These are phyloP conservation scores for Sonneratia caseolaris DNA, from an alignment of 345 rosid species.

Conservation along the genomic window DNA sequence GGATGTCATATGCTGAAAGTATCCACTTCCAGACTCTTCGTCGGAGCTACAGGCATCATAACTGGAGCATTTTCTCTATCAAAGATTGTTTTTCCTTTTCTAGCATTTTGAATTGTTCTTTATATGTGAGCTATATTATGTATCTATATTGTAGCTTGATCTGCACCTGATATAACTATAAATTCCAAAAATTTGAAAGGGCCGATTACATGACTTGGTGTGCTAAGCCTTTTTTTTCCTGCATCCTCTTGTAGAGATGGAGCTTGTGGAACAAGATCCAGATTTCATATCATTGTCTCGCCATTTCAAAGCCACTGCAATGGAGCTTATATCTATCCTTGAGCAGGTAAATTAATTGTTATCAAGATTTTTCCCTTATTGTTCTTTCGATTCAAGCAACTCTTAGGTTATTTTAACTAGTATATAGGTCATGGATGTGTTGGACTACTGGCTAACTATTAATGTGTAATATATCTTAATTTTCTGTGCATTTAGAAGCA, in stretches of 20 bases:
- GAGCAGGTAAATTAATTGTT: slow-evolving; percentile 62
- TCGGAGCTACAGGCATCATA: not conserved
- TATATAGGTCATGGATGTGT: no score
- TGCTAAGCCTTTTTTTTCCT: slow-evolving; percentile 14
- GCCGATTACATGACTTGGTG: not conserved
- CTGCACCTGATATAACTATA: not conserved
- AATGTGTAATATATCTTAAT: slow-evolving; percentile 1
- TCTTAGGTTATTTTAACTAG: not conserved
- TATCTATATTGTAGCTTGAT: not conserved
- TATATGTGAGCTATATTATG: not conserved
- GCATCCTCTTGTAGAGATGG: slow-evolving; percentile 55
- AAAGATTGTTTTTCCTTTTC: not conserved
- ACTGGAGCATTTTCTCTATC: not conserved
- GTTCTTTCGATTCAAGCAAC: not conserved
- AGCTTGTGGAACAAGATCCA: slow-evolving; percentile 89
- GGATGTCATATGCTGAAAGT: not conserved
- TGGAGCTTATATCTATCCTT: slow-evolving; percentile 92
- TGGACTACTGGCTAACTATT: not conserved
- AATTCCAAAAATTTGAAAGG: not conserved
- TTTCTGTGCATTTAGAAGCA: slow-evolving; percentile 44
- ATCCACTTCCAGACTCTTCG: not conserved
- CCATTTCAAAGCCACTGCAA: slow-evolving; percentile 91
- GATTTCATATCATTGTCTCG: slow-evolving; percentile 76
- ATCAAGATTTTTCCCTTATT: not conserved
- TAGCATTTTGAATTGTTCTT: not conserved